Percentiles rank a stretch among this genome's conserved stretches.
phyloP scores from a whole-genome alignment of 352 stramenopile genomes.

The Pythium pyrilobum region DNA sequence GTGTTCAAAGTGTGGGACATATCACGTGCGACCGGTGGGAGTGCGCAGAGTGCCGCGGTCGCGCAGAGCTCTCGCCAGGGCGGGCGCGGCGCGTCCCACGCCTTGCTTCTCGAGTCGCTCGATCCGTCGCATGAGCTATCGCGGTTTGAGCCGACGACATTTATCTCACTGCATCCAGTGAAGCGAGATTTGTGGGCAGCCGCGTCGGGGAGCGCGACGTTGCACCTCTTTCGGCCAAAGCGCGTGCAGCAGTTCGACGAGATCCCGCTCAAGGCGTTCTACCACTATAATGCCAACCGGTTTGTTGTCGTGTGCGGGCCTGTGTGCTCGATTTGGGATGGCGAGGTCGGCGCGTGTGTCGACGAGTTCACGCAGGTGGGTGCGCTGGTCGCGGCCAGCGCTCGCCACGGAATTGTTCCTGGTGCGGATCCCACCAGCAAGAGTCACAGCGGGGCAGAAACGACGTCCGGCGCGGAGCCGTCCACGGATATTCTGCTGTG shows the following conservation, averaged over 20 bases:
- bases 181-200: slow-evolving; percentile 61
- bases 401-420: background rate
- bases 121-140: slow-evolving; percentile 48
- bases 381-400: background rate
- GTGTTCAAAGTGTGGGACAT: slow-evolving; percentile 88
- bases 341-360: slow-evolving; percentile 39
- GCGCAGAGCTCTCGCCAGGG: background rate
- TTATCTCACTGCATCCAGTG: slow-evolving; percentile 46
- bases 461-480: slow-evolving; percentile 10
- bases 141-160: slow-evolving; percentile 48
- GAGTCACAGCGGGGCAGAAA: slow-evolving; percentile 4
- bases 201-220: slow-evolving; percentile 34
- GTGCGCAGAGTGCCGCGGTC: background rate
- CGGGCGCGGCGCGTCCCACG: slow-evolving; percentile 31
- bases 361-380: slow-evolving; percentile 58
- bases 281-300: slow-evolving; percentile 59
- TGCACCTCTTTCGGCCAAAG: slow-evolving; percentile 52
- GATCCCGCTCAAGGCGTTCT: slow-evolving; percentile 65
- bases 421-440: background rate
- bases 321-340: slow-evolving; percentile 70
- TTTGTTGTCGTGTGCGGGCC: slow-evolving; percentile 61
- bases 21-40: slow-evolving; percentile 24
- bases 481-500: slow-evolving; percentile 43
- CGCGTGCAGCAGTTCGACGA: slow-evolving; percentile 68
- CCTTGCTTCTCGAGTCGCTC: slow-evolving; percentile 59